Evolutionary conservation across 2,329 filamentous ascomycete genomes (phyloP).

Genomic region (Beauveria bassiana): DNA sequence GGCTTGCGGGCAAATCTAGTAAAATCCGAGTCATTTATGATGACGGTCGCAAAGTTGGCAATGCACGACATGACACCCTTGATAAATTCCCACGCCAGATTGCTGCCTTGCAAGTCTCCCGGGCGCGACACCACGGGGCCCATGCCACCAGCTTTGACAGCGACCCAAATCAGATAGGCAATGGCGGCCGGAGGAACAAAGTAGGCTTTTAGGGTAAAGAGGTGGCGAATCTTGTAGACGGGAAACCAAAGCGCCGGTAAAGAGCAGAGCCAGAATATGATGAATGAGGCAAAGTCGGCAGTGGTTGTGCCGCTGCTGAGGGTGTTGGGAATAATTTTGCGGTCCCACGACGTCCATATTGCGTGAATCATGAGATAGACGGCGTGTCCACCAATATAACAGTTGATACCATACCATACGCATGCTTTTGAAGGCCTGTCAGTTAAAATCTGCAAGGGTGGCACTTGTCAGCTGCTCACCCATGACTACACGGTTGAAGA

Average conservation of each 20-base stretch:
- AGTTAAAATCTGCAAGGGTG: conserved; percentile 5
- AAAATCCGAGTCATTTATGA: conserved; percentile 78
- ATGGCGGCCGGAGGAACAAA: conserved; percentile 76
- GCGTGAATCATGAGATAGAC: conserved; percentile 82
- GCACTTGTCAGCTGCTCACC: conserved; percentile 26
- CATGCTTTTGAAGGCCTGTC: conserved; percentile 42
- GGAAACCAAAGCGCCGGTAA: conserved; percentile 84
- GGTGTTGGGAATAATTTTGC: conserved; percentile 53
- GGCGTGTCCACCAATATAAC: conserved; percentile 77
- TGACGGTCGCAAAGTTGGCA: conserved; percentile 83
- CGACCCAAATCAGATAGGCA: conserved; percentile 80
- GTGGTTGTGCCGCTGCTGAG: conserved; percentile 48
- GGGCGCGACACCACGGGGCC: conserved; percentile 73
- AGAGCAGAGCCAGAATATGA: conserved; percentile 77
- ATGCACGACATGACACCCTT: conserved; percentile 83
- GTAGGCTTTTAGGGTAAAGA: conserved; percentile 85
- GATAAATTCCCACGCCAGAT: conserved; percentile 73
- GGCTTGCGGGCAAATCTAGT: conserved; percentile 73
- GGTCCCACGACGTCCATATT: conserved; percentile 67
- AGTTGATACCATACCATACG: conserved; percentile 81
- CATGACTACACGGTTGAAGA: conserved; percentile 83
- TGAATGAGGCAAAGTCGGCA: conserved; percentile 69
- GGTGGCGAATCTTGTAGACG: conserved; percentile 78
- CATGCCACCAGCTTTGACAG: conserved; percentile 72
- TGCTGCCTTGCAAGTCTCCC: conserved; percentile 54